These are phyloP conservation scores for Dillenia suffruticosa DNA, from an alignment of 164 flowering plant species.

Conservation along the genomic window DNA sequence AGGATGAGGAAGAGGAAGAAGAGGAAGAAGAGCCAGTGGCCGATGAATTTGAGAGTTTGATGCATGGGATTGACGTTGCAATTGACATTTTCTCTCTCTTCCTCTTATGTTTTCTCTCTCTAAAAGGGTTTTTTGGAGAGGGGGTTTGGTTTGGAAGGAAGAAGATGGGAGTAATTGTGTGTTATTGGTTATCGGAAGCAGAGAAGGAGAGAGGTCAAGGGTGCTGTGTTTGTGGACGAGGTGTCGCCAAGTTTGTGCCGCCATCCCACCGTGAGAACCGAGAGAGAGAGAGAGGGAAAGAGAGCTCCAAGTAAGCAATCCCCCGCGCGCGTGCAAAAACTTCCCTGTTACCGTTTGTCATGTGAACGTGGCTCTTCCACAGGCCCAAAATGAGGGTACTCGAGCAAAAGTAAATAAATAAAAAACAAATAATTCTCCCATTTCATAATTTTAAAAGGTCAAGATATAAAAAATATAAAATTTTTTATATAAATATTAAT, in stretches of 20 bases:
- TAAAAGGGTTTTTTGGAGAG: neutral
- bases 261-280: too few species aligned
- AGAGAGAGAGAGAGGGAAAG: too few species aligned
- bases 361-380: too few species aligned
- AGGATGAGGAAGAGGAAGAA: constrained; percentile 27
- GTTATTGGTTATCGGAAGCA: neutral
- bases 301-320: too few species aligned
- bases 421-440: too few species aligned
- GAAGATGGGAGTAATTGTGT: neutral
- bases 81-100: constrained; percentile 43
- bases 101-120: neutral
- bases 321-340: too few species aligned
- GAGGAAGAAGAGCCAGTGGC: constrained; percentile 16
- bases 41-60: constrained; percentile 37
- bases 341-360: too few species aligned
- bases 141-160: neutral
- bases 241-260: constrained; percentile 45
- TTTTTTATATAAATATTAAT: too few species aligned
- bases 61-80: constrained; percentile 54
- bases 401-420: too few species aligned
- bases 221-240: constrained; percentile 46
- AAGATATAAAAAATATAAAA: too few species aligned
- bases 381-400: too few species aligned
- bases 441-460: too few species aligned
- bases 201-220: constrained; percentile 5